Percentiles rank a stretch among this genome's conserved stretches.
Evolutionary conservation across 768 basidiomycete species (phyloP).

Genomic region (Suillus bovinus): DNA sequence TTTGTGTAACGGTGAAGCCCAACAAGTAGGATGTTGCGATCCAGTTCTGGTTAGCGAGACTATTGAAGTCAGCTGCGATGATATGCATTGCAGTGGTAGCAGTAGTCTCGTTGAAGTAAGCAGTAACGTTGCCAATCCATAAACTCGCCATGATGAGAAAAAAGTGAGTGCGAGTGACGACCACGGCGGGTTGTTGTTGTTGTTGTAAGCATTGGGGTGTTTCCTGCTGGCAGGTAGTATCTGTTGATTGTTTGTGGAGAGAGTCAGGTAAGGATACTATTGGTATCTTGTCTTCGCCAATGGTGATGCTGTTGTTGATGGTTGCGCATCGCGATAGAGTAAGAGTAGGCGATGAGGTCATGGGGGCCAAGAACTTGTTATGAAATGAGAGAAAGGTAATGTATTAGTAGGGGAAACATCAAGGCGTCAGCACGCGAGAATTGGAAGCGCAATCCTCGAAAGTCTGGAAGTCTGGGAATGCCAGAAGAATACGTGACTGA

Average conservation of each 20-base stretch:
- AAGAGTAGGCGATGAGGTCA: conserved; percentile 29
- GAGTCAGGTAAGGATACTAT: conserved; percentile 10
- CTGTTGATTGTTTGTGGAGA: conserved; percentile 5
- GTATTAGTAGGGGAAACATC: conserved; percentile 16
- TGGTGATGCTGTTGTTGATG: conserved; percentile 25
- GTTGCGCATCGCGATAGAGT: conserved; percentile 34
- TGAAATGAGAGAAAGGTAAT: background rate
- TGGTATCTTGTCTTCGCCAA: conserved; percentile 26
- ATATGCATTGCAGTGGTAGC: conserved; percentile 37
- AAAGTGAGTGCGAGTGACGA: conserved; percentile 29
- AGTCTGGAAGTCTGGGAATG: conserved; percentile 4
- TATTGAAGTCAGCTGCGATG: conserved; percentile 31
- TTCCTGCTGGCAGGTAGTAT: conserved; percentile 5
- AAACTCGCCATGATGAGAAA: conserved; percentile 36
- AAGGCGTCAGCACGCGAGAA: conserved; percentile 20
- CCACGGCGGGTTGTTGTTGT: conserved; percentile 28
- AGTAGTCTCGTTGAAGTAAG: conserved; percentile 37
- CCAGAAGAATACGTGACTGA: conserved; percentile 9
- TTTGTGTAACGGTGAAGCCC: conserved; percentile 39
- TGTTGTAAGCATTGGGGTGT: background rate
- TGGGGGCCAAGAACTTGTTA: conserved; percentile 19
- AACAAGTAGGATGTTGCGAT: conserved; percentile 35
- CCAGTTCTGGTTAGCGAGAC: conserved; percentile 36
- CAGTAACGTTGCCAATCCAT: conserved; percentile 37
- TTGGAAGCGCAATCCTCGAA: conserved; percentile 11